Evolutionary conservation across 2,329 filamentous ascomycete species (phyloP), one percentile per base, ranked within the genome.

Genomic region (Chaetomiaceae sp.): DNA sequence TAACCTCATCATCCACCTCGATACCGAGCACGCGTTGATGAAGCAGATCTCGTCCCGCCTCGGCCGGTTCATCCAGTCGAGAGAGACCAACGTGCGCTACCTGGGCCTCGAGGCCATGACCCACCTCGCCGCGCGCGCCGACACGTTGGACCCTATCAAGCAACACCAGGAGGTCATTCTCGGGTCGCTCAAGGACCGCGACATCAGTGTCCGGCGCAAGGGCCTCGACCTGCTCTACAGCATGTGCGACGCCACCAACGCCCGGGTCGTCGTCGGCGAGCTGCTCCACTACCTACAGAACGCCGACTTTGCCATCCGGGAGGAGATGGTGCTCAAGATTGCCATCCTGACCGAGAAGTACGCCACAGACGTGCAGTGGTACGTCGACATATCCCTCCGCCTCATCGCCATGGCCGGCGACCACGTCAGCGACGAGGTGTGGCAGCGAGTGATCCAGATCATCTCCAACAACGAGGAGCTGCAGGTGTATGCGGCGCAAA

Each of bases 321-420:
- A 99, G 73, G 94, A 99, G 71, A 99, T 99, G 94, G 94, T 97
- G 4, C 78, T 99, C 59, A 99, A 99, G 74, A 96, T 99, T 71
- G 94, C 94, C 48, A 99, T 99, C 65, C 72, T 99, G 60, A 97
- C 95, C 0, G 94, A 99, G 69, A 97, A 97, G 68, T 99, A 99
- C 68, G 94, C 94, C 22, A 96, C 91, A 0, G 94, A 99, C 66
- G 89, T 96, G 19, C 92, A 97, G 74, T 99, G 94, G 94, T 99
- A 99, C 70, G 95, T 99, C 58, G 92, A 99, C 68, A 96, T 97
- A 62, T 96, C 94, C 11, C 78, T 99, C 61, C 85, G 92, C 52
- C 81, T 99, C 48, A 91, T 99, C 55, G 91, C 92, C 54, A 91
- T 97, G 83, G 94, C 95, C 3, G 94, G 94, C 61, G 94, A 99